Evolutionary conservation across 2,329 filamentous ascomycete species (phyloP), one percentile per base, ranked within the genome.

Genomic region (Colletotrichum plurivorum): DNA sequence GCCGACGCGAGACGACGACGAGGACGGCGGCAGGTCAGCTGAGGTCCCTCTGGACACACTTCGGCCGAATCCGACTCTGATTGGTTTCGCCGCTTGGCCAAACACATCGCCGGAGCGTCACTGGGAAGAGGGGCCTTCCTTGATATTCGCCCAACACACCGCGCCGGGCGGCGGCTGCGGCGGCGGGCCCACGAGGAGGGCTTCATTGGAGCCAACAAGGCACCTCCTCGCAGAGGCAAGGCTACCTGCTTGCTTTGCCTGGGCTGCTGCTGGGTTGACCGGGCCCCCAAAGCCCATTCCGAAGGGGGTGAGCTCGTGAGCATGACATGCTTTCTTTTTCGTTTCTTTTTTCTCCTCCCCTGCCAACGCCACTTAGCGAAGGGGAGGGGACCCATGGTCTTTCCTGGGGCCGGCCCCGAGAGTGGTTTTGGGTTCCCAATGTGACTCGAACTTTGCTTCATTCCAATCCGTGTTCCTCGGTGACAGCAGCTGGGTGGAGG

Each of bases 321-420:
- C 36, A 39, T n/a, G 22, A 52, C 7, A 55, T 69, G 22, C 55
- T 64, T 58, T n/a, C 51, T 64, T 66, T 64, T 69, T 56, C 15
- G 16, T n/a, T 64, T 66, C 64, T 69, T 56, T 13, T 25, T n/a
- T 55, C n/a, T 41, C 63, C 31, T 36, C 31, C 31, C 31, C 31
- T 36, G 31, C 31, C 31, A 36, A 68, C 31, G 43, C 66, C 66
- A 51, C 61, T 49, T 36, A 60, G 66, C 55, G 45, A 59, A 60
- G 46, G 46, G 8, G 20, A 43, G 6, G 39, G 43, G 43, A 39
- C 45, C 53, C 41, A 18, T 45, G 16, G 31, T 51, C n/a, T 43
- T 43, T 9, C 10, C 31, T 36, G 46, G 46, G 8, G 20, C 25
- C 4, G 36, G 43, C 20, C 46, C 45, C 53, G 31, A 18, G 25